Conservation (phyloP, 176 grass and related monocot genomes). For the Bothriochloa decipiens region DNA sequence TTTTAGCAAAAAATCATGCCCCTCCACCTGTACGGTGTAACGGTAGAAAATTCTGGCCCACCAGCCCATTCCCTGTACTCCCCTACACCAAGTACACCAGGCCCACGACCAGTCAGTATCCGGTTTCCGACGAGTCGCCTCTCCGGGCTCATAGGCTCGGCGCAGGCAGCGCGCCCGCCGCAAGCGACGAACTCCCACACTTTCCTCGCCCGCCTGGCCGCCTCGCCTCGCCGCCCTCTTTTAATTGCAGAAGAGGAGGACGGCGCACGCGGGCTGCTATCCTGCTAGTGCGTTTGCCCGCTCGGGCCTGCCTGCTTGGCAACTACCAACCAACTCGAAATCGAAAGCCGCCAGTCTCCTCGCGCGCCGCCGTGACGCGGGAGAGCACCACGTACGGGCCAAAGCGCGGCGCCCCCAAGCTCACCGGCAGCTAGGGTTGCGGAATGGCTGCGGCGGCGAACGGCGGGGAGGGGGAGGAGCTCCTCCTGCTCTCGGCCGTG, state of each 20-base stretch:
- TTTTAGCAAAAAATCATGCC: no score
- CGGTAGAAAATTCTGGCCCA: background rate
- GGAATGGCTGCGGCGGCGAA: conserved; percentile 39
- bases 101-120: background rate
- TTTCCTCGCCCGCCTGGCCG: background rate
- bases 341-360: background rate
- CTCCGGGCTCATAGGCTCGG: conserved; percentile 28
- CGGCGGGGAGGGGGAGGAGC: conserved; percentile 46
- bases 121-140: background rate
- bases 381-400: background rate
- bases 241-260: conserved; percentile 6
- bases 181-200: background rate
- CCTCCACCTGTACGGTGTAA: conserved; percentile 11
- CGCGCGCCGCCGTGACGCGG: background rate
- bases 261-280: conserved; percentile 12
- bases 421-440: background rate
- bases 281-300: background rate
- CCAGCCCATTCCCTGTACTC: background rate
- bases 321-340: conserved; percentile 9
- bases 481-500: conserved; percentile 52
- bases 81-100: conserved; percentile 1
- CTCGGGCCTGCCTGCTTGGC: background rate
- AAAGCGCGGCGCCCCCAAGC: background rate
- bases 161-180: background rate
- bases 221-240: conserved; percentile 15